phyloP scores from a whole-genome alignment of 208 protist species.

The Balamuthia mandrillaris region DNA sequence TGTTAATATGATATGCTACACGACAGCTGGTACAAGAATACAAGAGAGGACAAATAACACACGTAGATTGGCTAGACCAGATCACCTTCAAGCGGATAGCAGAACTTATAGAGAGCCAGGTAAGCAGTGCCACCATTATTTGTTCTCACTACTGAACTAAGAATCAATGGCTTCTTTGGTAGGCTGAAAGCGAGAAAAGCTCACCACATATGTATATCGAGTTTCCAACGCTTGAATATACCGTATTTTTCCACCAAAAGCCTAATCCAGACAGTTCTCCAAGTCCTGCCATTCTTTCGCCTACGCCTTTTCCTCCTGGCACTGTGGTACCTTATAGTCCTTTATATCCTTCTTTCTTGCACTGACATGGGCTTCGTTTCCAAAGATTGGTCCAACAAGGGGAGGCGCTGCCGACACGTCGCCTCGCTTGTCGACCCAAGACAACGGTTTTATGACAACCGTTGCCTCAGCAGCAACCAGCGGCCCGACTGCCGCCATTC shows the following conservation, averaged over 20 bases:
- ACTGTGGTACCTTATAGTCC: neutral
- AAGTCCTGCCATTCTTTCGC: neutral
- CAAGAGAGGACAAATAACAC: constrained; percentile 17
- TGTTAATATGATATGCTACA: neutral
- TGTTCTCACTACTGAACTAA: neutral
- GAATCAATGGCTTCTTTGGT: neutral
- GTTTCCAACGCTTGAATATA: constrained; percentile 52
- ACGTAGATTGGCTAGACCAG: constrained; percentile 59
- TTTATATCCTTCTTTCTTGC: neutral
- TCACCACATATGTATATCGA: constrained; percentile 42
- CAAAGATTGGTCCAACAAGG: no score
- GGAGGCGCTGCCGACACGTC: no score
- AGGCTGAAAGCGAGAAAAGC: neutral
- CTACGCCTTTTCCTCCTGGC: neutral
- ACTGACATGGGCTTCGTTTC: neutral
- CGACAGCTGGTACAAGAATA: constrained; percentile 3
- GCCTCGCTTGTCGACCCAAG: no score
- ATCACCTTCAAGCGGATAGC: constrained; percentile 58
- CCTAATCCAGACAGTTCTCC: neutral
- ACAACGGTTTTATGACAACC: neutral
- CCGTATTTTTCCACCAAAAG: constrained; percentile 53
- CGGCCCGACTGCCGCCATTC: neutral
- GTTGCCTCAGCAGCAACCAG: neutral
- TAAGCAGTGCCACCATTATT: neutral
- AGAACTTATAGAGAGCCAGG: constrained; percentile 24